phyloP scores from a whole-genome alignment of 192 early-diverging fungal species.

The Backusella circina region DNA sequence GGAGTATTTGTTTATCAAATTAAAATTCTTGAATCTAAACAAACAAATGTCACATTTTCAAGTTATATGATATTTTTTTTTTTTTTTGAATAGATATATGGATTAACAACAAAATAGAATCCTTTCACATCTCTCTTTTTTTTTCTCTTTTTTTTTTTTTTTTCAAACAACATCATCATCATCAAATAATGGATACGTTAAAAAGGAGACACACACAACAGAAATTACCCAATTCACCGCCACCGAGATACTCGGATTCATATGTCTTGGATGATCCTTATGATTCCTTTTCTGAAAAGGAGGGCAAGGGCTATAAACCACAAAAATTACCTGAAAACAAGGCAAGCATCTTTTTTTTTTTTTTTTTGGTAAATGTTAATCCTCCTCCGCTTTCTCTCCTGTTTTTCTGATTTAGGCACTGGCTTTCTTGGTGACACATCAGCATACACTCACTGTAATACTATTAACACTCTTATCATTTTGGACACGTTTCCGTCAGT shows the following conservation, averaged over 20 bases:
- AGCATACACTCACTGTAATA: conserved; percentile 43
- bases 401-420: conserved; percentile 18
- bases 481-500: conserved; percentile 62
- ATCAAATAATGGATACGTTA: background rate
- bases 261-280: background rate
- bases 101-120: background rate
- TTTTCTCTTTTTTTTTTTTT: background rate
- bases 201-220: conserved; percentile 1
- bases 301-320: background rate
- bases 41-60: background rate
- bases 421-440: conserved; percentile 41
- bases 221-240: background rate
- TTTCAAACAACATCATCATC: no score
- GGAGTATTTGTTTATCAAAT: background rate
- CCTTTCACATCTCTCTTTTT: no score
- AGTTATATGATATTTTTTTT: no score
- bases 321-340: background rate
- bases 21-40: background rate
- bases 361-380: background rate
- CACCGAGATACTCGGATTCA: conserved; percentile 2
- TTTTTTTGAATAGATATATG: no score
- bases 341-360: background rate
- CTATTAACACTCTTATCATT: conserved; percentile 60
- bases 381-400: background rate
- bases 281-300: background rate